Base-by-base conservation (phyloP, 257 asterid genomes). In the Fraxinus cuspidata region DNA sequence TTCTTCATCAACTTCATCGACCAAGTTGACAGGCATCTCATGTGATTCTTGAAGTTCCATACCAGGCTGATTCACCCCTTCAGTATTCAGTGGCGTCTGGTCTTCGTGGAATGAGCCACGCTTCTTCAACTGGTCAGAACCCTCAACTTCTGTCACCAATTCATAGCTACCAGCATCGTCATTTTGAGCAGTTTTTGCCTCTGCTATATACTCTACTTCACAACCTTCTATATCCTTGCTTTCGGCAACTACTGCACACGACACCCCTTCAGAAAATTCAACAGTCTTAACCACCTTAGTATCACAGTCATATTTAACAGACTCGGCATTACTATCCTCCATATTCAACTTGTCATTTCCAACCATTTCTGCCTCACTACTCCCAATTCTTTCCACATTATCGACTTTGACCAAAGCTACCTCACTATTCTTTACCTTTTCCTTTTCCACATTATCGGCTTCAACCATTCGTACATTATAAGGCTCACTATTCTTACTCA, bases 151-250 rank as follows among this genome's bases (percentile, higher is more conserved):
- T 74, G 40, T 70, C 19, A 74, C 76, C 71, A 77, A 3, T 42
- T 19, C 85, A 40, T 47, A 58, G 12, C 73, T 80, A 79, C n/a
- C 63, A 64, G 63, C 78, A 27, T 23, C 79, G 71, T 78, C 82
- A 77, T 44, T 73, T 80, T 80, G 84, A 44, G 74, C 75, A n/a
- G 42, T 38, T 40, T 42, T 42, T 9, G 47, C 47, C 47, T 40
- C 47, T 40, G 47, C 13, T 40, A 40, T 40, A 10, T 40, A 40
- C 47, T 40, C 15, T 40, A 10, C 47, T 10, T 40, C 47, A 40
- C 47, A 10, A 40, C 47, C 47, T 10, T 40, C 47, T 10, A 40
- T 40, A 40, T 9, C 13, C 15, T 40, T 40, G 47, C 15, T 40
- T 40, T 40, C 15, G 13, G 15, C 47, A 9, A 40, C 47, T 40